A percentile compares a stretch with the other conserved stretches of the same genome.
Evolutionary conservation across 2,329 filamentous ascomycete species (phyloP).

Genomic region (Apiospora sp.): DNA sequence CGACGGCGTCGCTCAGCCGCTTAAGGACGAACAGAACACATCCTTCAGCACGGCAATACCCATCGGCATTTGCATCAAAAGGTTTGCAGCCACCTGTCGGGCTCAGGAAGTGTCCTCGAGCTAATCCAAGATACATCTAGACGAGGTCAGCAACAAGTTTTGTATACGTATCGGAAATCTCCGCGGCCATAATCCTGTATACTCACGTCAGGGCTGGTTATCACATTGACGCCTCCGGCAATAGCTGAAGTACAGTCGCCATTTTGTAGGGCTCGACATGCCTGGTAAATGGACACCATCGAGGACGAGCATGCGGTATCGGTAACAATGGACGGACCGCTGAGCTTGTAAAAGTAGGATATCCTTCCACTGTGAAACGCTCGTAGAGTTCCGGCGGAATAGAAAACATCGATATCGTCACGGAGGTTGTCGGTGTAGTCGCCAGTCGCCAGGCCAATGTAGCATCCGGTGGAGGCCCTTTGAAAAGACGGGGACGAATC

Average conservation of each 20-base stretch:
- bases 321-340: slow-evolving; percentile 28
- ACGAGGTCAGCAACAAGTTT: not conserved
- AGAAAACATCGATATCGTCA: slow-evolving; percentile 27
- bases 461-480: slow-evolving; percentile 29
- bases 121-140: slow-evolving; percentile 31
- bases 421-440: slow-evolving; percentile 31
- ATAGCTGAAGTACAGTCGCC: slow-evolving; percentile 29
- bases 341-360: slow-evolving; percentile 30
- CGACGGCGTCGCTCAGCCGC: slow-evolving; percentile 27
- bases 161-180: too few species aligned
- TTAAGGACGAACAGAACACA: slow-evolving; percentile 30
- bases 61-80: slow-evolving; percentile 31
- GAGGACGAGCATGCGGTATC: slow-evolving; percentile 33
- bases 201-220: slow-evolving; percentile 31
- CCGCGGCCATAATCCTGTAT: too few species aligned
- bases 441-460: slow-evolving; percentile 28
- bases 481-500: slow-evolving; percentile 29
- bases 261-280: slow-evolving; percentile 25
- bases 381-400: slow-evolving; percentile 27
- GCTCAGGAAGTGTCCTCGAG: slow-evolving; percentile 30
- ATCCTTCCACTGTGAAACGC: slow-evolving; percentile 31
- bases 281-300: slow-evolving; percentile 30
- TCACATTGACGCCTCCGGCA: slow-evolving; percentile 30
- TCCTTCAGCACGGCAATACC: slow-evolving; percentile 31
- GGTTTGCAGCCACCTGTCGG: slow-evolving; percentile 30